Base-by-base conservation (phyloP, 257 asterid genomes). In the Nicotiana sylvestris region DNA sequence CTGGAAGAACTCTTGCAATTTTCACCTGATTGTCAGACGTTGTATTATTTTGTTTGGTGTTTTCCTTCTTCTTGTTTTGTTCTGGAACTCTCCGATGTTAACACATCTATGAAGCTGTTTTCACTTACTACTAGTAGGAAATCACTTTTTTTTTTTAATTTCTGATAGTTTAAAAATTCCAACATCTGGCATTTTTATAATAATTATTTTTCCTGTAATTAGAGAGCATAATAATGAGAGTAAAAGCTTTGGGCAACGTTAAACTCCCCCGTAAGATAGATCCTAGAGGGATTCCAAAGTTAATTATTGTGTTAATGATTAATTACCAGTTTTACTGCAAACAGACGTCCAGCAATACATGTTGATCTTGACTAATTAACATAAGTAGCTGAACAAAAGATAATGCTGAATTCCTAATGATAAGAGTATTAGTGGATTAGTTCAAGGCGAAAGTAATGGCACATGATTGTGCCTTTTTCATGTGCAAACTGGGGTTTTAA, bases 401-500 rank as follows among this genome's bases (percentile, higher is more conserved):
- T 12, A 74, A 15, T 46, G 43, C 43, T 13, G 7, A 13, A 49
- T 49, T 49, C 43, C 80, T 27, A 49, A 46, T 72, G 13, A 72
- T 72, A 74, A 51, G 80, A 30, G 72, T 65, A 15, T 56, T 64
- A 76, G 79, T 76, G 81, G 84, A 32, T 61, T 21, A 80, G 56
- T 80, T 84, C 84, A 82, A 53, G 15, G 49, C 86, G 29, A 68
- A 12, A 25, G 51, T 43, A 77, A 29, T 78, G 84, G 83, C 25
- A 82, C 77, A 33, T 33, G 81, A 83, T 46, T 80, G 4, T 7
- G 13, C 33, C 85, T 25, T 68, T 79, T 76, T 77, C 51, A 37
- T 46, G 12, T 11, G 85, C 84, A 85, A 53, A 68, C 86, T 86
- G 84, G 39, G 81, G 77, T 77, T 80, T 82, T 61, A 76, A 67